Conservation (phyloP, 768 basidiomycete species). For the Mycena galericulata region DNA sequence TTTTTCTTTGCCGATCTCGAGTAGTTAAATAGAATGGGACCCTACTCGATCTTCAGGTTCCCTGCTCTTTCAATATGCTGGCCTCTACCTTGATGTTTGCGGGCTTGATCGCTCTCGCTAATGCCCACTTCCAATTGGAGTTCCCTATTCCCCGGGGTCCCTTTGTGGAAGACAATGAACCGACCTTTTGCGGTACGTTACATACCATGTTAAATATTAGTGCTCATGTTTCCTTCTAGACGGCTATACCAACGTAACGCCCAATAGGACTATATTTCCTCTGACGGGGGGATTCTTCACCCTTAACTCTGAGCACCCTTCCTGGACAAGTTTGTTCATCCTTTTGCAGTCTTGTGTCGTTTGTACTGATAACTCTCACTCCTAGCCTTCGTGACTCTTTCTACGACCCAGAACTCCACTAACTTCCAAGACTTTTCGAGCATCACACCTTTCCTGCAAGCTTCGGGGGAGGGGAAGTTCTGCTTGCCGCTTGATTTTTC, state of each 20-base stretch:
- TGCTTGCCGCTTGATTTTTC: conserved; percentile 79
- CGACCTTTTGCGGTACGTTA: conserved; percentile 74
- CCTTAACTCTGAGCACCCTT: conserved; percentile 73
- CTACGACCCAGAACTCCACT: conserved; percentile 9
- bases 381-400: conserved; percentile 15
- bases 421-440: conserved; percentile 62
- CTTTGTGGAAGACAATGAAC: conserved; percentile 71
- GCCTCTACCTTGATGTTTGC: conserved; percentile 51
- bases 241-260: conserved; percentile 65
- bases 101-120: conserved; percentile 54
- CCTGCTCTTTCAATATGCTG: conserved; percentile 44
- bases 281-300: conserved; percentile 70
- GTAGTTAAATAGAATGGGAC: not conserved
- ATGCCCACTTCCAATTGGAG: conserved; percentile 85
- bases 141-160: conserved; percentile 79
- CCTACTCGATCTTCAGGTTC: not conserved
- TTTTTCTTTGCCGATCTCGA: not conserved
- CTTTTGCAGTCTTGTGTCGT: conserved; percentile 4
- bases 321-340: conserved; percentile 65
- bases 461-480: conserved; percentile 66
- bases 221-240: conserved; percentile 54
- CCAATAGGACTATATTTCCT: conserved; percentile 77
- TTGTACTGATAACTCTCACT: not conserved
- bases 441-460: conserved; percentile 62
- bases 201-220: not conserved